Evolutionary conservation across 2,329 filamentous ascomycete genomes (phyloP).

Genomic region (Aureobasidium pullulans): DNA sequence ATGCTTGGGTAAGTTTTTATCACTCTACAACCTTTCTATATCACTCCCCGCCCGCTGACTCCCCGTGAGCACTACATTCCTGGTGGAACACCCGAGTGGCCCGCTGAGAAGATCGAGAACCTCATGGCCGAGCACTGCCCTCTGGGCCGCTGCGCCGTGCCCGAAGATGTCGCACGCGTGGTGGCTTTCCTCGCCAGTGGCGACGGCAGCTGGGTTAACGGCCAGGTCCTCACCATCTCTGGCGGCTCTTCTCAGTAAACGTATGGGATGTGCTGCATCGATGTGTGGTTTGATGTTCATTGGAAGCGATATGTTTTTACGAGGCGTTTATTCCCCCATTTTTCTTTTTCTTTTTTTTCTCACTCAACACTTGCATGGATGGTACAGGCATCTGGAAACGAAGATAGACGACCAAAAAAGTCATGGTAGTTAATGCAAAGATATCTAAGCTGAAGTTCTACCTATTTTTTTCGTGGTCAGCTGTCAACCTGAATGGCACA

Average conservation of each 20-base stretch:
- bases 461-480: too few species aligned
- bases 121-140: conserved; percentile 45
- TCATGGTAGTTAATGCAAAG: conserved; percentile 3
- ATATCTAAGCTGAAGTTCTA: conserved; percentile 1
- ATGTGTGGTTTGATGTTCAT: neutral
- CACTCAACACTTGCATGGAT: neutral
- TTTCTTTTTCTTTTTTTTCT: neutral
- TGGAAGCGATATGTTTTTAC: conserved; percentile 3
- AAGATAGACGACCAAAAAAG: conserved; percentile 9
- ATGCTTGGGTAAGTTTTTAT: conserved; percentile 21
- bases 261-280: too few species aligned
- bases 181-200: conserved; percentile 32
- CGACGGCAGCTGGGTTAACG: conserved; percentile 35
- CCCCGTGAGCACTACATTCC: conserved; percentile 38
- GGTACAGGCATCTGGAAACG: conserved; percentile 6
- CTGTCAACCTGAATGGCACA: too few species aligned
- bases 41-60: neutral
- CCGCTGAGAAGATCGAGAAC: conserved; percentile 43
- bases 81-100: conserved; percentile 41
- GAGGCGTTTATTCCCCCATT: conserved; percentile 6
- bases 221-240: conserved; percentile 37
- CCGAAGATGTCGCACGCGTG: conserved; percentile 36
- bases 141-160: conserved; percentile 40
- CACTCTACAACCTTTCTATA: neutral
- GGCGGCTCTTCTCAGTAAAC: conserved; percentile 33